Evolutionary conservation across 2,329 filamentous ascomycete species (phyloP).

Genomic region (Ceratocystiopsis minuta): DNA sequence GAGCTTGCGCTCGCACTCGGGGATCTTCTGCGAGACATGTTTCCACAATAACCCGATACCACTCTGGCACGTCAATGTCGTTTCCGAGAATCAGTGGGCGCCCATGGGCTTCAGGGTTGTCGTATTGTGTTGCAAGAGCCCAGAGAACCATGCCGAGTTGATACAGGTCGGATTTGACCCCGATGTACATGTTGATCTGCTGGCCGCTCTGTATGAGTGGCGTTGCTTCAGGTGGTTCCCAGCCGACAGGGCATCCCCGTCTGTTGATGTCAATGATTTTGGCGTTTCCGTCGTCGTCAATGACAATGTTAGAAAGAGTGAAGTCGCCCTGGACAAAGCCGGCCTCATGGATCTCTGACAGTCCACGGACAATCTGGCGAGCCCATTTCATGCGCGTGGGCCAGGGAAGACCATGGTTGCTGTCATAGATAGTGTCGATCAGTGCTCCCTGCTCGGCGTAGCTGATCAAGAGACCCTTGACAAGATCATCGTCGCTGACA

Average conservation of each 20-base stretch:
- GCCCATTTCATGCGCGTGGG: constrained; percentile 69
- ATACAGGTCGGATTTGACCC: constrained; percentile 90
- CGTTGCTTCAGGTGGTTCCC: constrained; percentile 88
- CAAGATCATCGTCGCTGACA: constrained; percentile 57
- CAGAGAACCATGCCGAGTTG: constrained; percentile 96
- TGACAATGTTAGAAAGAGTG: constrained; percentile 90
- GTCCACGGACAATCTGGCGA: constrained; percentile 70
- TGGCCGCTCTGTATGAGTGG: constrained; percentile 74
- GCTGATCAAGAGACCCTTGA: constrained; percentile 80
- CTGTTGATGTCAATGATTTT: constrained; percentile 98
- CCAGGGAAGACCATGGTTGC: constrained; percentile 47
- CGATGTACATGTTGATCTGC: constrained; percentile 90
- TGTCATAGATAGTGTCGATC: constrained; percentile 80
- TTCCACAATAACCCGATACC: constrained; percentile 59
- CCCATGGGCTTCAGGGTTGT: constrained; percentile 69
- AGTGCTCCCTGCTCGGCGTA: constrained; percentile 76
- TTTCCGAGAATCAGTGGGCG: constrained; percentile 47
- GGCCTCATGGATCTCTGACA: constrained; percentile 85
- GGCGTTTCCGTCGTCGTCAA: constrained; percentile 66
- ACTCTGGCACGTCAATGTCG: constrained; percentile 50
- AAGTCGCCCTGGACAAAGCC: constrained; percentile 97
- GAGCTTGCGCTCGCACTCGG: constrained; percentile 53
- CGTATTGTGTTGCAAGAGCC: constrained; percentile 71
- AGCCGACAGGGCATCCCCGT: constrained; percentile 88
- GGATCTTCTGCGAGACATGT: constrained; percentile 63